Evolutionary conservation across 2,329 filamentous ascomycete genomes (phyloP), one percentile per base, ranked within the genome.

Genomic region (Trichoderma semiorbis): DNA sequence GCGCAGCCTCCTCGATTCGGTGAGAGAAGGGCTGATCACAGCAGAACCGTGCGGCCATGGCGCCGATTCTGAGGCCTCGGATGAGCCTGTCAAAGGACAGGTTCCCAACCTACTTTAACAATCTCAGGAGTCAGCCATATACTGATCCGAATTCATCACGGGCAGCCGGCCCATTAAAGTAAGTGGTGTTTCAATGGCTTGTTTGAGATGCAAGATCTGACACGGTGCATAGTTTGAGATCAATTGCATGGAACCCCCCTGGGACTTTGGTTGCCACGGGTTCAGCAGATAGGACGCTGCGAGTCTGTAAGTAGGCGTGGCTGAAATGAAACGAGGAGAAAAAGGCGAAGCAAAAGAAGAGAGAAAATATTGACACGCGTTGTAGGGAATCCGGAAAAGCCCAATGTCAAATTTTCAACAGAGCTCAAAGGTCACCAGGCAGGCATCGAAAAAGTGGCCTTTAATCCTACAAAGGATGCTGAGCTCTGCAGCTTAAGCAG

Each of bases 161-260:
- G 75, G 86, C 86, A 8, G 83, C 83, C 12, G 84, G 84, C 18
- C 86, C 85, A 72, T 87, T 90, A 75, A 87, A 86, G 89, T 91
- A 82, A 74, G 86, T 82, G 72, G 61, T 55, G 7, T 50, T 21
- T 34, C 5, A 32, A 34, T 21, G 14, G 32, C 7, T 18, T 39
- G 32, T 39, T 53, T 36, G n/a, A 18, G 63, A 57, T 16, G 36
- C 28, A 60, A 58, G 55, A 18, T 28, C 50, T 58, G 75, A 77
- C 70, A 77, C 57, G 39, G 21, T 30, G 55, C 39, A 69, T 74
- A 94, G 91, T 74, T 86, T 97, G 71, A 90, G 93, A 53, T 91
- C 92, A 2, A 91, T 98, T 75, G 91, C 93, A 50, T 98, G 95
- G 95, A 97, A 95, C 75, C 93, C 95, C 0, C 85, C 93, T 0